Percentiles rank a stretch among this genome's conserved stretches.
Evolutionary conservation across 2,329 filamentous ascomycete species (phyloP).

Genomic region (Cytospora schulzeri): DNA sequence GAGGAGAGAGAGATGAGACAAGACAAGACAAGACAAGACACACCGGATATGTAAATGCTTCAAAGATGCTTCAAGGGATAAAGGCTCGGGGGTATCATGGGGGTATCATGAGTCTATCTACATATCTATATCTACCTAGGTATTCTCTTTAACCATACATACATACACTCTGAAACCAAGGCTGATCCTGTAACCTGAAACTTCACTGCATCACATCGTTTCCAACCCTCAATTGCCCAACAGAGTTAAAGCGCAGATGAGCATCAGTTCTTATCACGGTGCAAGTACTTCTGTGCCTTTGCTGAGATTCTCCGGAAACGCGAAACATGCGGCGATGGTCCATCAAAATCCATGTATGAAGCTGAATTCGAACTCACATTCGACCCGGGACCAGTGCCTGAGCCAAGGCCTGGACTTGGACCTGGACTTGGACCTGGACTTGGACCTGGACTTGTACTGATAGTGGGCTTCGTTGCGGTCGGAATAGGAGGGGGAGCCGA

Average conservation of each 20-base stretch:
- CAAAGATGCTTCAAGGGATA: neutral
- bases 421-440: neutral
- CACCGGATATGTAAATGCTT: neutral
- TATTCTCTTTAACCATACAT: neutral
- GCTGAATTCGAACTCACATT: neutral
- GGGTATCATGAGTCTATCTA: neutral
- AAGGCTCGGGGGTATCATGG: neutral
- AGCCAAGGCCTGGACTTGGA: neutral
- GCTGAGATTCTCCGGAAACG: slow-evolving; percentile 17
- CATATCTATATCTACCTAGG: neutral
- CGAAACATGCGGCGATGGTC: slow-evolving; percentile 5
- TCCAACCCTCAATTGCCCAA: too few species aligned
- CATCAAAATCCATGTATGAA: neutral
- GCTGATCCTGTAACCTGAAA: neutral
- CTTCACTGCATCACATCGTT: neutral
- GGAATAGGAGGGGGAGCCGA: neutral
- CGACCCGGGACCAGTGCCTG: neutral
- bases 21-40: neutral
- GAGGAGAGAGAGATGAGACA: neutral
- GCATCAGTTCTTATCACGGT: slow-evolving; percentile 7
- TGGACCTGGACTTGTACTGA: neutral
- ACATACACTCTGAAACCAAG: neutral
- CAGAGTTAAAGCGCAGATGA: too few species aligned
- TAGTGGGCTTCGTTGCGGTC: slow-evolving; percentile 5
- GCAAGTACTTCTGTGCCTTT: slow-evolving; percentile 26